Conservation (phyloP, 2,329 filamentous ascomycete genomes). For the Metarhizium robertsii region DNA sequence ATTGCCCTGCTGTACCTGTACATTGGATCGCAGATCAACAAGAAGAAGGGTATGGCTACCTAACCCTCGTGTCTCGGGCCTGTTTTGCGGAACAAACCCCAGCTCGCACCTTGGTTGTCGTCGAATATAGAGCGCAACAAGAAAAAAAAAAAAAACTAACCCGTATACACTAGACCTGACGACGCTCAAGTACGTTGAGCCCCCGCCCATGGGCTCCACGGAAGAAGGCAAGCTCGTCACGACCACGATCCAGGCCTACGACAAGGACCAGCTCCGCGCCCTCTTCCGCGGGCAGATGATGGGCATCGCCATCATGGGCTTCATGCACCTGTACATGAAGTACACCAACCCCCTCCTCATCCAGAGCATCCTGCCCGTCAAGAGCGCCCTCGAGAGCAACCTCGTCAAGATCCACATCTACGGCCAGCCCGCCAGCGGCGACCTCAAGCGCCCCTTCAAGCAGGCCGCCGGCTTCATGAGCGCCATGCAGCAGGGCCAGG, state of each 20-base stretch:
- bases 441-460: slow-evolving; percentile 96
- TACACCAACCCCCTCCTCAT: slow-evolving; percentile 99
- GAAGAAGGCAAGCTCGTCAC: slow-evolving; percentile 96
- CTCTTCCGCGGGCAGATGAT: slow-evolving; percentile 88
- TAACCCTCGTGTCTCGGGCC: not conserved
- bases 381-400: slow-evolving; percentile 91
- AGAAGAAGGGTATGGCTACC: slow-evolving; percentile 76
- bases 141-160: slow-evolving; percentile 7
- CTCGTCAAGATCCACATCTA: slow-evolving; percentile 92
- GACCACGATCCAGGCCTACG: slow-evolving; percentile 94
- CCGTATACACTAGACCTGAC: slow-evolving; percentile 65
- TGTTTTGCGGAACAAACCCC: no score
- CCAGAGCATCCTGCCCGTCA: slow-evolving; percentile 96
- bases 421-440: slow-evolving; percentile 76
- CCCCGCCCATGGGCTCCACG: slow-evolving; percentile 80
- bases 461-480: slow-evolving; percentile 72
- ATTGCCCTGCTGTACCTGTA: slow-evolving; percentile 81
- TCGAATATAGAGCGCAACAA: no score
- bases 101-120: no score
- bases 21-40: slow-evolving; percentile 76
- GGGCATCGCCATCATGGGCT: slow-evolving; percentile 94
- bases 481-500: slow-evolving; percentile 60
- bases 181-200: slow-evolving; percentile 97
- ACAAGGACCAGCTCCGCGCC: slow-evolving; percentile 72
- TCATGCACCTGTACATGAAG: slow-evolving; percentile 99